A percentile compares a stretch with the other conserved stretches of the same genome.
Evolutionary conservation across 1,284 basidiomycete species (phyloP).

Genomic region (Pyrrhoderma noxium): DNA sequence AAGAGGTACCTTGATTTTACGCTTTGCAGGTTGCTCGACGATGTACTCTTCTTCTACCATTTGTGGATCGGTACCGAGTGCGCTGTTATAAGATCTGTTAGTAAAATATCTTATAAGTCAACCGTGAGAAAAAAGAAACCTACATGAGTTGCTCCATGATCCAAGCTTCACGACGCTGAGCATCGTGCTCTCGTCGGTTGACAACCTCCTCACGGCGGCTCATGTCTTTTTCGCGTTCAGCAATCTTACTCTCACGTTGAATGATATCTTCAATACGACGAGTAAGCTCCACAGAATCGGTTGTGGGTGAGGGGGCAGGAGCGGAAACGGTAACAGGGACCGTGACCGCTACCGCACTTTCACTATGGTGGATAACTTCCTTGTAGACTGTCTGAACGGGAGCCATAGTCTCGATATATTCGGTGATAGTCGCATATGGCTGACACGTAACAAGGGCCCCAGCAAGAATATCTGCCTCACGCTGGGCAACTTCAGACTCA

Average conservation of each 20-base stretch:
- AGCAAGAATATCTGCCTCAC: conserved; percentile 73
- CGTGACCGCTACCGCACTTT: conserved; percentile 60
- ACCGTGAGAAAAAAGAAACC: conserved; percentile 21
- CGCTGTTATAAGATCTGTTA: conserved; percentile 32
- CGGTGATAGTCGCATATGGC: conserved; percentile 41
- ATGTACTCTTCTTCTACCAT: conserved; percentile 70
- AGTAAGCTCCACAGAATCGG: conserved; percentile 31
- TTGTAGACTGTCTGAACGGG: conserved; percentile 75
- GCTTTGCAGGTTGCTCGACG: conserved; percentile 56
- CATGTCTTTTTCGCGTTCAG: conserved; percentile 76
- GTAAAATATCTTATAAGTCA: not conserved
- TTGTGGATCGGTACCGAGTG: conserved; percentile 57
- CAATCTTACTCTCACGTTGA: conserved; percentile 73
- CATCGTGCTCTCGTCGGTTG: conserved; percentile 76
- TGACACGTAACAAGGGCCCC: conserved; percentile 53
- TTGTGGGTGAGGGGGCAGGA: conserved; percentile 48
- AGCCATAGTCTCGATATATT: conserved; percentile 30
- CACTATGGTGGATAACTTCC: conserved; percentile 61
- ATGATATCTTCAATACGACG: conserved; percentile 67
- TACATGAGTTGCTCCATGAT: conserved; percentile 86
- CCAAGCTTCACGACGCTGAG: conserved; percentile 75
- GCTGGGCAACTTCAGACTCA: conserved; percentile 76
- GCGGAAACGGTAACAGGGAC: conserved; percentile 38
- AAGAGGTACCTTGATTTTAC: conserved; percentile 82
- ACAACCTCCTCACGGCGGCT: conserved; percentile 73